Evolutionary conservation across 2,329 filamentous ascomycete genomes (phyloP).

Genomic region (Epichloe festucae): DNA sequence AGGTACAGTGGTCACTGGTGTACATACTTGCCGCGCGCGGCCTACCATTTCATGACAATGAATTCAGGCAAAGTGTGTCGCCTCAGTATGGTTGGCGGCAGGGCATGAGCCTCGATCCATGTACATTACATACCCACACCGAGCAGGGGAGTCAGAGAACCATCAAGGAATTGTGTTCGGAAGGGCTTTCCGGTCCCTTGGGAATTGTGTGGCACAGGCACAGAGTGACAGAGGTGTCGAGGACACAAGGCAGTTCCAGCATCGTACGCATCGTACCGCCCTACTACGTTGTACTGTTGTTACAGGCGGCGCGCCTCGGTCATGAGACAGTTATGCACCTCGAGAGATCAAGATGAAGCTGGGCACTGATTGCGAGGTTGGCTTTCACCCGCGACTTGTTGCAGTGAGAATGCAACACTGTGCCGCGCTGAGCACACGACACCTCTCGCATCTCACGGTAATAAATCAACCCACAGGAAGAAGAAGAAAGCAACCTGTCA

Average conservation of each 20-base stretch:
- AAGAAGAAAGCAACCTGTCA: background rate
- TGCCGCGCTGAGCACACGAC: background rate
- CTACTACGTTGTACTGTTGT: background rate
- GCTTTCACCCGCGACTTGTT: no score
- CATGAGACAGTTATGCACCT: background rate
- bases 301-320: background rate
- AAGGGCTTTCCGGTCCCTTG: constrained; percentile 10
- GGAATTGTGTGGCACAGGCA: background rate
- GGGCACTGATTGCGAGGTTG: background rate
- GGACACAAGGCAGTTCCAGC: background rate
- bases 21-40: background rate
- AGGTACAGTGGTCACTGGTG: background rate
- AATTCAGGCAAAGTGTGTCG: background rate
- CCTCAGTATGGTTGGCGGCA: constrained; percentile 1
- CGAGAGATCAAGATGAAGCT: background rate
- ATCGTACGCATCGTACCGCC: background rate
- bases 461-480: background rate
- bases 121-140: background rate
- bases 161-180: constrained; percentile 7
- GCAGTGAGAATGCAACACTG: background rate
- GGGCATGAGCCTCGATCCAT: constrained; percentile 5
- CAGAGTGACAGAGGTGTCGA: no score
- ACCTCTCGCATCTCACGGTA: background rate
- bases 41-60: constrained; percentile 4
- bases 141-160: constrained; percentile 8